A percentile compares a stretch with the other conserved stretches of the same genome.
Conservation (phyloP, 2,329 filamentous ascomycete species). For the Cladobotryum protrusum region DNA sequence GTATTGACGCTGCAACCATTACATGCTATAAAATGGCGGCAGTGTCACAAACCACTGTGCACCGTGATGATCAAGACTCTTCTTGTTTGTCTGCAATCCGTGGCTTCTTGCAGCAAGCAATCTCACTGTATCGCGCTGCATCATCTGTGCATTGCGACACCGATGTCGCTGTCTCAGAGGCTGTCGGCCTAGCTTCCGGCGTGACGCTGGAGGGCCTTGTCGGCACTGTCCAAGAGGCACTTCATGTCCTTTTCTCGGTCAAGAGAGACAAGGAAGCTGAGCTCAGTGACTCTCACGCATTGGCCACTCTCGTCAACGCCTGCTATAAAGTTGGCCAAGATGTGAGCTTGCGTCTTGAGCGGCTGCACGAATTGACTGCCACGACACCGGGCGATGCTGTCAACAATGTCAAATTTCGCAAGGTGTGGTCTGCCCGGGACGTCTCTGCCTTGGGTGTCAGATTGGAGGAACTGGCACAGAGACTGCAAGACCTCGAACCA, state of each 20-base stretch:
- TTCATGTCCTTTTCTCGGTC: too few relatives aligned
- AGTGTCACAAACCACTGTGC: slow-evolving; percentile 7
- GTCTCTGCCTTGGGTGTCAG: slow-evolving; percentile 15
- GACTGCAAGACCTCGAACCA: slow-evolving; percentile 11
- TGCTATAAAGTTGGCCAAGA: slow-evolving; percentile 22
- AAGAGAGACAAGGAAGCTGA: too few relatives aligned
- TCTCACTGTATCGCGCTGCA: slow-evolving; percentile 11
- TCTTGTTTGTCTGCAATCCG: slow-evolving; percentile 11
- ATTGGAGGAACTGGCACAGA: slow-evolving; percentile 14
- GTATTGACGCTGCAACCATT: slow-evolving; percentile 18
- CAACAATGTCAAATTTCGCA: slow-evolving; percentile 8
- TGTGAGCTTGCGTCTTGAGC: slow-evolving; percentile 18
- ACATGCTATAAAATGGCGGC: slow-evolving; percentile 29
- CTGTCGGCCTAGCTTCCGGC: too few relatives aligned
- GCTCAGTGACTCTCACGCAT: too few relatives aligned
- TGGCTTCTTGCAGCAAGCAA: slow-evolving; percentile 15
- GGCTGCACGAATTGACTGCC: not conserved
- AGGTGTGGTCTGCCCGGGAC: slow-evolving; percentile 16
- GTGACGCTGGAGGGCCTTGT: too few relatives aligned
- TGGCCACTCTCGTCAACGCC: slow-evolving; percentile 3
- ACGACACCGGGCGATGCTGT: not conserved
- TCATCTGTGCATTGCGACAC: slow-evolving; percentile 5
- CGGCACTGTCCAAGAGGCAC: too few relatives aligned
- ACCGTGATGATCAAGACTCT: not conserved
- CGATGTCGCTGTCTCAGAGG: not conserved